Percentiles rank a stretch among this genome's conserved stretches.
Conservation (phyloP, 805 yeast species). For the Candida nanaspora region DNA sequence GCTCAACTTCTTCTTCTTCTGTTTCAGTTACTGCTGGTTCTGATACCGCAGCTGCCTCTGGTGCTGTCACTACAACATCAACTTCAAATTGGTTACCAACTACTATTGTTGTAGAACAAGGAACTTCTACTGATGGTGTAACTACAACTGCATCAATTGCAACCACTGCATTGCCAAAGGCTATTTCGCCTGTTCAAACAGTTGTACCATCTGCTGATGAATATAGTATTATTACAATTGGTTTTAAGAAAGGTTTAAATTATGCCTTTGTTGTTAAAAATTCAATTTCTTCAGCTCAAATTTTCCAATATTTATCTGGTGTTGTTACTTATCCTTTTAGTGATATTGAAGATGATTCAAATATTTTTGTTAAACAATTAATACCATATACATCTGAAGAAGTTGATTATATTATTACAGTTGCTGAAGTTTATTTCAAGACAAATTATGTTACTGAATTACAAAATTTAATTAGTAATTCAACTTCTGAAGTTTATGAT, state of each 20-base stretch:
- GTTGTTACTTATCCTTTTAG: constrained; percentile 59
- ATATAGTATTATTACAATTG: constrained; percentile 58
- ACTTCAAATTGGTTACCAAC: constrained; percentile 37
- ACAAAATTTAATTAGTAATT: constrained; percentile 39
- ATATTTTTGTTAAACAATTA: constrained; percentile 56
- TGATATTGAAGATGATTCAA: constrained; percentile 20
- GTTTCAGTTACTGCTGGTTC: neutral
- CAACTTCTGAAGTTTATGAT: constrained; percentile 52
- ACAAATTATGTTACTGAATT: constrained; percentile 39
- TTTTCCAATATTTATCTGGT: constrained; percentile 76
- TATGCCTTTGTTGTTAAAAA: constrained; percentile 76
- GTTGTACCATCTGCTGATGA: constrained; percentile 40
- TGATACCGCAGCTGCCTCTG: neutral
- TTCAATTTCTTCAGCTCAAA: constrained; percentile 74
- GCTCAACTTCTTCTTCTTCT: neutral
- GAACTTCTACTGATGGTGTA: constrained; percentile 21
- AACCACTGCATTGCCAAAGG: constrained; percentile 61
- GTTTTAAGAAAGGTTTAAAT: constrained; percentile 72
- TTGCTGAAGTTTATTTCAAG: constrained; percentile 86
- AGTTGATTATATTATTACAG: constrained; percentile 66
- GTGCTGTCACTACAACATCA: constrained; percentile 2
- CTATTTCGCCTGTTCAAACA: constrained; percentile 56
- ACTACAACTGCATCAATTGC: constrained; percentile 23
- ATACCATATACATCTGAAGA: constrained; percentile 62
- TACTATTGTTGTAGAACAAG: constrained; percentile 28